Conservation (phyloP, 441 rosid species). For the Bocquillonia castaneifolia region DNA sequence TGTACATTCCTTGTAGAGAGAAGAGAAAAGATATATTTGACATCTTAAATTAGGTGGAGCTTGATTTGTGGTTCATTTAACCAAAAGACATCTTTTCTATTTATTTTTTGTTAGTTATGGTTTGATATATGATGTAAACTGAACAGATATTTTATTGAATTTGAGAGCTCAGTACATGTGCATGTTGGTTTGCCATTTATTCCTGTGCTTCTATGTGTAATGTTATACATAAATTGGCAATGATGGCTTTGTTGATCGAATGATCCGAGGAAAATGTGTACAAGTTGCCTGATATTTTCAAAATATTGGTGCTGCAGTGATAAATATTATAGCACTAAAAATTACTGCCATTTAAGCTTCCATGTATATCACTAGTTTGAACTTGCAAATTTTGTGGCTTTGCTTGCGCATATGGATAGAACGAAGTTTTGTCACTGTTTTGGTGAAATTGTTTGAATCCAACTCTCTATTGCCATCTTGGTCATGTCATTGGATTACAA, state of each 20-base stretch:
- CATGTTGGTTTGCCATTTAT: background rate
- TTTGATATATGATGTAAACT: background rate
- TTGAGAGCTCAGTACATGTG: background rate
- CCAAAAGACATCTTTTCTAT: background rate
- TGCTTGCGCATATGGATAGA: background rate
- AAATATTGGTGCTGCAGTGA: background rate
- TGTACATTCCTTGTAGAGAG: constrained; percentile 53
- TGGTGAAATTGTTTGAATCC: background rate
- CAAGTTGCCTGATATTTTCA: background rate
- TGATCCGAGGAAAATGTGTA: background rate
- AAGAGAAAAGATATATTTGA: background rate
- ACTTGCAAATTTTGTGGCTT: background rate
- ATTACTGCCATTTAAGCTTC: too few relatives aligned
- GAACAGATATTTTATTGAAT: background rate
- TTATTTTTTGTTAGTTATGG: background rate
- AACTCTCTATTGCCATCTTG: too few relatives aligned
- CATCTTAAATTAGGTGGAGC: constrained; percentile 17
- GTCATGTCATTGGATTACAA: too few relatives aligned
- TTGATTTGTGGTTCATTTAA: constrained; percentile 6
- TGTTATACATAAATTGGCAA: background rate
- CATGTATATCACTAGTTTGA: too few relatives aligned
- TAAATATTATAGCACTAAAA: background rate
- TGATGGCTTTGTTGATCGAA: background rate
- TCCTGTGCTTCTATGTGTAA: background rate
- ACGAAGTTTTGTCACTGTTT: background rate